phyloP scores from a whole-genome alignment of 441 rosid genomes.

The Pelargonium citronellum region DNA sequence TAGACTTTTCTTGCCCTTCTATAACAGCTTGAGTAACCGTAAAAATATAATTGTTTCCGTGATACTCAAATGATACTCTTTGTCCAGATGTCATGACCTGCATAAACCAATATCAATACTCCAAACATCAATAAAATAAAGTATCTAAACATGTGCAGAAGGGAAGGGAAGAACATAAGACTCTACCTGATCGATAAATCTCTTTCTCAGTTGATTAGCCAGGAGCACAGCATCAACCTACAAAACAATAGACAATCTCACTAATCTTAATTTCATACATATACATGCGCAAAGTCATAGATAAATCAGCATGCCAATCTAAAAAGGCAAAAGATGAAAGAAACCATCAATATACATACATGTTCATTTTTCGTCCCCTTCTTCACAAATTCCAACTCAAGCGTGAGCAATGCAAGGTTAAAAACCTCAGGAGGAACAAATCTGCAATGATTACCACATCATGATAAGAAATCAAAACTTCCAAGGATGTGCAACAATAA shows the following conservation, averaged over 20 bases:
- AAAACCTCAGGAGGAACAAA: constrained; percentile 70
- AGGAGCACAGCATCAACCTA: constrained; percentile 87
- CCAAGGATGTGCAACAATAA: neutral
- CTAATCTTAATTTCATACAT: constrained; percentile 4
- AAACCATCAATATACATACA: constrained; percentile 27
- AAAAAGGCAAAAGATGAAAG: neutral
- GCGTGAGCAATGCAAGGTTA: constrained; percentile 63
- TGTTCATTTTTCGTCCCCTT: constrained; percentile 81
- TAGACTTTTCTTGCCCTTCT: constrained; percentile 62
- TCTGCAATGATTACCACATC: constrained; percentile 28
- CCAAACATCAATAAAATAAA: constrained; percentile 9
- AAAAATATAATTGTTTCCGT: constrained; percentile 81
- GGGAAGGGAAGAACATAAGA: neutral
- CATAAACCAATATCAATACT: constrained; percentile 18
- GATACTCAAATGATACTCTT: constrained; percentile 78
- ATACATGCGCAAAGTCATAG: constrained; percentile 5
- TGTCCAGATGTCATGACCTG: constrained; percentile 95
- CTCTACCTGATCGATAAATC: constrained; percentile 64
- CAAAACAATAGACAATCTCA: constrained; percentile 10
- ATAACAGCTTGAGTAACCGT: constrained; percentile 72
- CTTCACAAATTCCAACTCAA: constrained; percentile 86
- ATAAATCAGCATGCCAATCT: neutral
- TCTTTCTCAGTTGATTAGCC: constrained; percentile 72
- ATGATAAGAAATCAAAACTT: neutral
- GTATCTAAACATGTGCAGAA: neutral